Base-by-base conservation (phyloP, 495 filamentous ascomycete species). In the Xanthoparmelia taractica region DNA sequence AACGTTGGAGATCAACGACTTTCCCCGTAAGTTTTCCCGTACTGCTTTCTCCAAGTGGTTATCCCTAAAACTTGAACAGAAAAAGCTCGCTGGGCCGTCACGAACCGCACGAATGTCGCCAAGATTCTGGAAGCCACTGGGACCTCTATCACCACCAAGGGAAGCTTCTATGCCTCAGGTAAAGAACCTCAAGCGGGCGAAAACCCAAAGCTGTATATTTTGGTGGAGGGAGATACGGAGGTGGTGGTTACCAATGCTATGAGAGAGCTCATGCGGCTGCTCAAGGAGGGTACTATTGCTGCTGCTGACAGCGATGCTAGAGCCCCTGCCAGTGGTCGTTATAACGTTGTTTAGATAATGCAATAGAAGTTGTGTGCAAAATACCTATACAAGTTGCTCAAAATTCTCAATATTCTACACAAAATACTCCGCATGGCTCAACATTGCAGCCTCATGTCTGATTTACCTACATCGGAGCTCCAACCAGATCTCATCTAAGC, bases 11-110 rank as follows among this genome's bases (percentile, higher is more conserved):
- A 97, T 99, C 82, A 99, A 99, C 73, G 94, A 97, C 76, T 97
- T 97, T 74, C 95, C 94, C 34, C 94, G 84, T 86, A 81, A 79
- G 84, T 74, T 61, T 55, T 52, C 27, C 37, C 57, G 11, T 41
- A 59, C 55, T 13, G 20, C 45, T 13, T 41, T 15, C 23, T 66
- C 27, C 57, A 36, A 25, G 52, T 58, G 2, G 63, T 62, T 57
- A 70, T 78, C 67, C 76, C 65, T 40, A 56, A 66, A 40, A 56
- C 0, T 57, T 47, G 59, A 29, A 76, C 70, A 86, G 84, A 97
- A 74, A 97, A 97, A 84, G 94, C 95, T 66, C 85, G 94, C 61
- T 99, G 94, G 94, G 93, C 91, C 27, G 94, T 99, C 74, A 99
- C 94, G 57, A 99, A 99, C 71, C 85, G 94, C 50, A 99, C 95